Percentiles rank a stretch among this genome's conserved stretches.
phyloP scores from a whole-genome alignment of 1,284 basidiomycete species.

The Xerocomus amazonicus region DNA sequence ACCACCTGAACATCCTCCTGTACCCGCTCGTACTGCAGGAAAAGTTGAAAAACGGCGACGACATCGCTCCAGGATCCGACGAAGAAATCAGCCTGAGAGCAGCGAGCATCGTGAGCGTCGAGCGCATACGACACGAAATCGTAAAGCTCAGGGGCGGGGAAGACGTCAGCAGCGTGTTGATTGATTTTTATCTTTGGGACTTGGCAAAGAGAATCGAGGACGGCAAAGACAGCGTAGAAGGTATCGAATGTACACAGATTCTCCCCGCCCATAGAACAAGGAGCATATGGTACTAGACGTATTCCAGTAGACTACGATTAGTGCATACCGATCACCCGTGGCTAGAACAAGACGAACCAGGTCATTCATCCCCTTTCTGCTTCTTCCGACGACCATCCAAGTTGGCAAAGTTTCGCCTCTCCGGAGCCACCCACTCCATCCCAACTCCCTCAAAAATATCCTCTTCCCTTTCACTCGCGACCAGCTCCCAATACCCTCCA shows the following conservation, averaged over 20 bases:
- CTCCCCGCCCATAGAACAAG: conserved; percentile 74
- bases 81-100: conserved; percentile 73
- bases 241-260: conserved; percentile 53
- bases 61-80: conserved; percentile 50
- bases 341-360: conserved; percentile 1
- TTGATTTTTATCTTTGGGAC: conserved; percentile 87
- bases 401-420: conserved; percentile 26
- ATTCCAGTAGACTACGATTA: conserved; percentile 10
- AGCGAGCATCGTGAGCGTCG: conserved; percentile 74
- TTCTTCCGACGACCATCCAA: conserved; percentile 9
- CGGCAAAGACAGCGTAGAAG: conserved; percentile 54
- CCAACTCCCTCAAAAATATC: conserved; percentile 23
- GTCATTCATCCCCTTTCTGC: conserved; percentile 9
- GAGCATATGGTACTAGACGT: conserved; percentile 74
- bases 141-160: conserved; percentile 22
- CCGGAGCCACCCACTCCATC: conserved; percentile 29
- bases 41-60: conserved; percentile 41
- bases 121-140: conserved; percentile 54
- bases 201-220: conserved; percentile 71
- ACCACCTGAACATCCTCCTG: conserved; percentile 68
- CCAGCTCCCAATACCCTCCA: conserved; percentile 23
- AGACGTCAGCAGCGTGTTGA: conserved; percentile 69
- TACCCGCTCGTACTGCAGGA: conserved; percentile 58
- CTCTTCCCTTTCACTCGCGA: conserved; percentile 24
- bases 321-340: conserved; percentile 3